A percentile compares a stretch with the other conserved stretches of the same genome.
These are phyloP conservation scores for Eurotiales sp. DNA, from an alignment of 2,329 filamentous ascomycete species.

Conservation along the genomic window DNA sequence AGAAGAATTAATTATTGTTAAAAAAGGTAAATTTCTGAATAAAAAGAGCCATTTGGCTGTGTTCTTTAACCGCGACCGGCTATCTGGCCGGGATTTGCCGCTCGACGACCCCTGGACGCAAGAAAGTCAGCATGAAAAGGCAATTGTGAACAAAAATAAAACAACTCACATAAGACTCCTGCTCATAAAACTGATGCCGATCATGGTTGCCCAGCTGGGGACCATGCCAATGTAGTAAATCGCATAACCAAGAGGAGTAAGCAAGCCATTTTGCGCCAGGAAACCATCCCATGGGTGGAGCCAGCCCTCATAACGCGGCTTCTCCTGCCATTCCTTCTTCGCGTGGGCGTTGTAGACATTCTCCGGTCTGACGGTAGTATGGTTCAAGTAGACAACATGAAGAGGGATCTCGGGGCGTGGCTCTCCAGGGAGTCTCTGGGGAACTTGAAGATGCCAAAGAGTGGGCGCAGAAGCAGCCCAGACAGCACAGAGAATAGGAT, in stretches of 20 bases:
- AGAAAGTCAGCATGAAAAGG: not conserved
- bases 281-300: conserved; percentile 60
- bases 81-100: conserved; percentile 21
- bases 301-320: conserved; percentile 52
- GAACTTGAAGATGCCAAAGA: conserved; percentile 57
- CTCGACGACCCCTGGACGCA: conserved; percentile 25
- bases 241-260: conserved; percentile 53
- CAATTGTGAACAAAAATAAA: not conserved
- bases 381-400: conserved; percentile 54
- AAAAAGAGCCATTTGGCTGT: conserved; percentile 5
- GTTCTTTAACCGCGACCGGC: conserved; percentile 20
- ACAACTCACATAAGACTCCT: conserved; percentile 58
- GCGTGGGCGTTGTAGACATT: conserved; percentile 56
- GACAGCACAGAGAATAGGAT: conserved; percentile 57
- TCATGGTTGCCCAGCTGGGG: conserved; percentile 64
- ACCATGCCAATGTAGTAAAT: conserved; percentile 56
- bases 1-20: conserved; percentile 11
- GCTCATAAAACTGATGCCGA: conserved; percentile 58
- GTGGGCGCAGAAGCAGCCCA: conserved; percentile 57
- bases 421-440: conserved; percentile 50
- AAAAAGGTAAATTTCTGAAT: not conserved
- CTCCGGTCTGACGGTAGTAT: conserved; percentile 53
- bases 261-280: conserved; percentile 52
- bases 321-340: conserved; percentile 53
- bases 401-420: conserved; percentile 51